phyloP scores from a whole-genome alignment of 768 basidiomycete species.

The Leccinum sublutescens region DNA sequence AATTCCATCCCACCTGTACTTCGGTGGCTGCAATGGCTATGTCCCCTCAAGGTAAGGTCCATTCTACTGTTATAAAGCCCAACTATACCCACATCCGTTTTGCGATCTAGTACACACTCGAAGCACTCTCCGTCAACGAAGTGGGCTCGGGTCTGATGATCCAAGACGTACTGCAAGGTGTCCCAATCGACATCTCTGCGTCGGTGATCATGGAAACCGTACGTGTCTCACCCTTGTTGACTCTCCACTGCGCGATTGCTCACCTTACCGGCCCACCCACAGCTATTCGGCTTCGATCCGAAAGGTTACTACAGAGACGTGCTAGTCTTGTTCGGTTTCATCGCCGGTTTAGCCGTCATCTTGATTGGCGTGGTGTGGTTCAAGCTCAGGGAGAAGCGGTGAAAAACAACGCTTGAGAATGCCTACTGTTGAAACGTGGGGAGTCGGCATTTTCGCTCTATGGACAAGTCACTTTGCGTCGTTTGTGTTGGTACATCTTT shows the following conservation, averaged over 20 bases:
- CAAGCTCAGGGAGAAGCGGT: constrained; percentile 75
- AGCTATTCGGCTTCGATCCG: constrained; percentile 85
- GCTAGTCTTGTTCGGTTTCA: constrained; percentile 81
- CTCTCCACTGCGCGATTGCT: background rate
- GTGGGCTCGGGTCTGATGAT: constrained; percentile 88
- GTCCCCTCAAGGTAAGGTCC: constrained; percentile 61
- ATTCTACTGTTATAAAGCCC: background rate
- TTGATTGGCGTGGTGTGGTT: constrained; percentile 80
- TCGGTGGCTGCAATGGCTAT: constrained; percentile 91
- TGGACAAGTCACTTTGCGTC: no score
- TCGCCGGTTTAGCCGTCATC: constrained; percentile 70
- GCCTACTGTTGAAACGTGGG: no score
- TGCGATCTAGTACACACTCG: constrained; percentile 52
- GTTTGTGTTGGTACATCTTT: background rate
- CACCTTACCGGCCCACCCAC: background rate
- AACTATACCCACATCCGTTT: background rate
- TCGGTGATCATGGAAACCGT: constrained; percentile 83
- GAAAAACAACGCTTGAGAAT: constrained; percentile 11
- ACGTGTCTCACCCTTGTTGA: constrained; percentile 21
- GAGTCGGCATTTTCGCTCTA: background rate
- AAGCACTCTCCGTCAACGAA: constrained; percentile 90
- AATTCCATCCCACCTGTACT: constrained; percentile 83
- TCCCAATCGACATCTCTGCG: constrained; percentile 79
- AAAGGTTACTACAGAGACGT: constrained; percentile 90
- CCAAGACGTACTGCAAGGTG: constrained; percentile 71